These are phyloP conservation scores for Macroventuria anomochaeta DNA, from an alignment of 2,329 filamentous ascomycete species.

Conservation along the genomic window DNA sequence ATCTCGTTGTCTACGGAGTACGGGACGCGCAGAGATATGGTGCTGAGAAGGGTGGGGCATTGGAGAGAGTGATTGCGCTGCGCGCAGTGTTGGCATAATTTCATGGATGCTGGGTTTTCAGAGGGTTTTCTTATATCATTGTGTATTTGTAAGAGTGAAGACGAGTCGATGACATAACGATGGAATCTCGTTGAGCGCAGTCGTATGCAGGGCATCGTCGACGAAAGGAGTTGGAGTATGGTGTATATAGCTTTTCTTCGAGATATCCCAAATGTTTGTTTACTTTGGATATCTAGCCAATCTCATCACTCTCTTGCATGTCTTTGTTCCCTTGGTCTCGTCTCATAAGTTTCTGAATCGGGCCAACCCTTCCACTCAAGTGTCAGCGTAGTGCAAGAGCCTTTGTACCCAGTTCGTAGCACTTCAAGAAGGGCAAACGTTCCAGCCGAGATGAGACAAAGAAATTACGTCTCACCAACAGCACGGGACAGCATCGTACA, in stretches of 20 bases:
- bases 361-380: background rate
- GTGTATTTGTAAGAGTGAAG: background rate
- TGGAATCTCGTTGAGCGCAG: background rate
- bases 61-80: background rate
- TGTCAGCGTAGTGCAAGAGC: background rate
- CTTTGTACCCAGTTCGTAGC: background rate
- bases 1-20: background rate
- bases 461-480: background rate
- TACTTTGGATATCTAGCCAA: background rate
- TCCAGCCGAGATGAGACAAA: slow-evolving; percentile 1
- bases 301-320: background rate
- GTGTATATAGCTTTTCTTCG: background rate
- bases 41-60: background rate
- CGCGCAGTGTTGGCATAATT: background rate
- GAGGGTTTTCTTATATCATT: background rate
- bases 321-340: too few species aligned
- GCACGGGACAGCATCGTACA: background rate
- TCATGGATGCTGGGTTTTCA: background rate
- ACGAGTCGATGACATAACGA: background rate
- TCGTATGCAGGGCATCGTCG: too few species aligned
- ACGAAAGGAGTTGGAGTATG: background rate
- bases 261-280: slow-evolving; percentile 13
- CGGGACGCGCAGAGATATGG: background rate
- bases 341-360: too few species aligned
- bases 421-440: background rate